A percentile compares a stretch with the other conserved stretches of the same genome.
Evolutionary conservation across 164 flowering plant species (phyloP).

Genomic region (Nymphaea colorata): DNA sequence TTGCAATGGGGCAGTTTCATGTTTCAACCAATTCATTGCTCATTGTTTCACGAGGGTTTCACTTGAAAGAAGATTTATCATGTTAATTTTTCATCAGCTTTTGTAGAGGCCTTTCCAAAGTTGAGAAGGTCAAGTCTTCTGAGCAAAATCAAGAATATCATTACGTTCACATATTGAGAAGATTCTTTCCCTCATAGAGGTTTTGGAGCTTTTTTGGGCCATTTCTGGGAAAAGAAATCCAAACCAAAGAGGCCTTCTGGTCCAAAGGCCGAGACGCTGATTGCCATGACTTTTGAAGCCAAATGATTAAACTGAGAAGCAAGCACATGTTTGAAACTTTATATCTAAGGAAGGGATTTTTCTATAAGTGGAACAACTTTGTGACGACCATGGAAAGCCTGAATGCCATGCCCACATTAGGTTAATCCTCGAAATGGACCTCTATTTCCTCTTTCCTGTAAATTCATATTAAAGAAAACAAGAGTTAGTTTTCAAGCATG

Average conservation of each 20-base stretch:
- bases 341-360: slow-evolving; percentile 15
- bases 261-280: slow-evolving; percentile 68
- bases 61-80: not conserved
- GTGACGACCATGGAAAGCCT: slow-evolving; percentile 64
- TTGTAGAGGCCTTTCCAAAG: not conserved
- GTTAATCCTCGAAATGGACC: slow-evolving; percentile 86
- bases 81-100: not conserved
- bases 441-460: slow-evolving; percentile 37
- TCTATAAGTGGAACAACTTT: slow-evolving; percentile 65
- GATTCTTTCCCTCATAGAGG: slow-evolving; percentile 21
- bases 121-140: too few species aligned
- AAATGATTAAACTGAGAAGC: slow-evolving; percentile 51
- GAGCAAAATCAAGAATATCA: too few species aligned
- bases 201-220: slow-evolving; percentile 40
- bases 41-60: slow-evolving; percentile 43
- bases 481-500: not conserved
- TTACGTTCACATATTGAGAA: slow-evolving; percentile 31
- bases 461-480: not conserved
- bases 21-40: slow-evolving; percentile 64
- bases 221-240: slow-evolving; percentile 35
- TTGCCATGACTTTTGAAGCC: slow-evolving; percentile 56
- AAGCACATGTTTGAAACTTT: slow-evolving; percentile 13
- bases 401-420: slow-evolving; percentile 59
- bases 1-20: slow-evolving; percentile 85
- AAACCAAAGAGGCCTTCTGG: slow-evolving; percentile 71